Conservation (phyloP, 2,329 filamentous ascomycete genomes). For the Tolypocladium ovalisporum region DNA sequence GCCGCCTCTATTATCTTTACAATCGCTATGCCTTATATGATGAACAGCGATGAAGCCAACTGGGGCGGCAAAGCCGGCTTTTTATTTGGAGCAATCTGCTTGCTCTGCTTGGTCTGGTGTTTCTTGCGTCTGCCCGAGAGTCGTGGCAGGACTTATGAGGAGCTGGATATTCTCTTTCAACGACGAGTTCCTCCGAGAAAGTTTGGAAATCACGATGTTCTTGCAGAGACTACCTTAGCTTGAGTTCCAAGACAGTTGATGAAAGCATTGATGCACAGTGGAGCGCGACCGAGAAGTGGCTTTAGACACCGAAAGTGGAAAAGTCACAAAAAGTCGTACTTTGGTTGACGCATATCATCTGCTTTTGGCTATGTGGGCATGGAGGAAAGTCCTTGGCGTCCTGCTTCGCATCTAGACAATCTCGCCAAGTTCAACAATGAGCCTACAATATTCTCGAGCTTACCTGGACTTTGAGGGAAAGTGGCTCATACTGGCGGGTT, state of each 20-base stretch:
- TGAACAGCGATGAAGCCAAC: constrained; percentile 18
- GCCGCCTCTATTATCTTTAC: constrained; percentile 14
- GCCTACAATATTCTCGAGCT: too few species aligned
- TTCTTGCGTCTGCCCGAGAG: constrained; percentile 19
- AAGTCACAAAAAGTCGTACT: too few species aligned
- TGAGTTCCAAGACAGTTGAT: background rate
- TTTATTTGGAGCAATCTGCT: constrained; percentile 15
- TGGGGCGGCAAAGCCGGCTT: constrained; percentile 21
- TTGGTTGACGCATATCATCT: too few species aligned
- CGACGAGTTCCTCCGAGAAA: constrained; percentile 5
- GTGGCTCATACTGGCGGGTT: too few species aligned
- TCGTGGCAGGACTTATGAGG: constrained; percentile 16
- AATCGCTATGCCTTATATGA: constrained; percentile 19
- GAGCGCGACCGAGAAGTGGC: too few species aligned
- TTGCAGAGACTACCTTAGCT: constrained; percentile 3
- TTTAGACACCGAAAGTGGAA: too few species aligned
- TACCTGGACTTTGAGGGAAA: too few species aligned
- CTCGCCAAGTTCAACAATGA: too few species aligned
- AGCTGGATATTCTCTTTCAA: constrained; percentile 19
- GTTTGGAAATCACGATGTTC: constrained; percentile 8
- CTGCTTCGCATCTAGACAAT: too few species aligned
- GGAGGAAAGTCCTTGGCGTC: too few species aligned
- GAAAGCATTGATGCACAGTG: too few species aligned
- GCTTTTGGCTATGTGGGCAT: too few species aligned
- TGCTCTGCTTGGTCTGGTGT: constrained; percentile 12